Conservation (phyloP, 192 early-diverging fungal genomes). For the Coemansia sp. region DNA sequence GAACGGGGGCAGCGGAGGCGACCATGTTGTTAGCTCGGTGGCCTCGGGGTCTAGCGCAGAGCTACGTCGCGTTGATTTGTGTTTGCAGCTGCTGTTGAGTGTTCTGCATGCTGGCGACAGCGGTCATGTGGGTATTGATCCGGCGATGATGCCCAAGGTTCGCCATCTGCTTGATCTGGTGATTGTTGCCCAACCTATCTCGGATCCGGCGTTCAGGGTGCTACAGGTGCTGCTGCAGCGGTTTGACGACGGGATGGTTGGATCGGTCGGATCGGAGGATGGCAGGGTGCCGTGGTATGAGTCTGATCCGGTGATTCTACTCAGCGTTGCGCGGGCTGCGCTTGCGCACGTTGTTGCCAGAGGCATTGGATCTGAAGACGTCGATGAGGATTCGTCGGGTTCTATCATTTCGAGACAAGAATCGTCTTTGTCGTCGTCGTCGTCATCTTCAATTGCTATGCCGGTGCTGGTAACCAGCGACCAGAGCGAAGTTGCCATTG, state of each 20-base stretch:
- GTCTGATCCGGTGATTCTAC: slow-evolving; percentile 17
- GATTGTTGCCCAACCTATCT: slow-evolving; percentile 33
- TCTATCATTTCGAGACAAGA: not conserved
- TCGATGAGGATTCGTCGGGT: not conserved
- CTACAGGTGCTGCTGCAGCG: slow-evolving; percentile 31
- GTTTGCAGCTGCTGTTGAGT: slow-evolving; percentile 31
- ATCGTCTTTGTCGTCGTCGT: not conserved
- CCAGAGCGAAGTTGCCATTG: not conserved
- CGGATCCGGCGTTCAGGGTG: slow-evolving; percentile 34
- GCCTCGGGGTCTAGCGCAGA: slow-evolving; percentile 15
- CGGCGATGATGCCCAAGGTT: slow-evolving; percentile 25
- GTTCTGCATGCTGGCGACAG: slow-evolving; percentile 14
- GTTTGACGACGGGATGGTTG: slow-evolving; percentile 21
- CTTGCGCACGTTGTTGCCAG: slow-evolving; percentile 20
- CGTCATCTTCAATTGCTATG: not conserved
- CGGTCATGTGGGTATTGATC: slow-evolving; percentile 8
- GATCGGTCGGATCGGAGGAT: not conserved
- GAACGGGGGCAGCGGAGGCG: not conserved
- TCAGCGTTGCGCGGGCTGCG: slow-evolving; percentile 16
- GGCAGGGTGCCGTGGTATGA: slow-evolving; percentile 29
- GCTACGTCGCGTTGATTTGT: slow-evolving; percentile 20
- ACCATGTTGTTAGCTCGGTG: not conserved
- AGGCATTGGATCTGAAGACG: not conserved
- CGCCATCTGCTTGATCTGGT: slow-evolving; percentile 36
- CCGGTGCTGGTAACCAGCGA: not conserved